Evolutionary conservation across 2,329 filamentous ascomycete genomes (phyloP), one percentile per base, ranked within the genome.

Genomic region (Magnaporthiopsis incrustans): DNA sequence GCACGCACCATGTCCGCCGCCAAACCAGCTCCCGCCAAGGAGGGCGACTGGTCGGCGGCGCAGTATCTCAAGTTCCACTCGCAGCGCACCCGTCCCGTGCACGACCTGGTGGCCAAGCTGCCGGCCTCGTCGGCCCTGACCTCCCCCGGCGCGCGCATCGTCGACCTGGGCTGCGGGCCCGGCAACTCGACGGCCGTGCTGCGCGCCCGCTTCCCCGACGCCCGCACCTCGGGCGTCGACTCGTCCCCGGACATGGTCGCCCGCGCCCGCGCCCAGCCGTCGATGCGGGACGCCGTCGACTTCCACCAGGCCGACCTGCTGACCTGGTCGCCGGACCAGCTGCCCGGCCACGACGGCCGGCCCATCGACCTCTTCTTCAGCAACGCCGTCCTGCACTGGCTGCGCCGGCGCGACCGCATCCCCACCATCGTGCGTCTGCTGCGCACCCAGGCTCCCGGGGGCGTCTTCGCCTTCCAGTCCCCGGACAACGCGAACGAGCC

Each of bases 361-460:
- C 66, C 70, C 0, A 70, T 73, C 0, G 79, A 83, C 58, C 69
- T 87, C 0, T 71, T 84, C 60, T 85, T 84, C 68, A 80, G 78
- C 60, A 87, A 86, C 65, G 84, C 85, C 0, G 82, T 83, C 2
- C 80, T 86, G 65, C 85, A 87, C 64, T 87, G 85, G 85, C 72
- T 87, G 4, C 74, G 77, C 0, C 66, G 65, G 1, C 67, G 70
- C 0, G 69, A 76, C 0, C 81, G 83, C 0, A 74, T 87, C 8
- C 71, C 73, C 0, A 74, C 79, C 1, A 72, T 87, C 5, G 72
- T 70, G 12, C 72, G 75, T 0, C 71, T 86, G 2, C 71, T 87
- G 2, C 27, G 69, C 0, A 69, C 70, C 0, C 76, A 81, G 53
- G 60, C 68, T 0, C 61, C 75, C 0, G 82, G 83, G 2, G 79